Conservation (phyloP, 2,329 filamentous ascomycete genomes). For the Dothistroma septosporum region DNA sequence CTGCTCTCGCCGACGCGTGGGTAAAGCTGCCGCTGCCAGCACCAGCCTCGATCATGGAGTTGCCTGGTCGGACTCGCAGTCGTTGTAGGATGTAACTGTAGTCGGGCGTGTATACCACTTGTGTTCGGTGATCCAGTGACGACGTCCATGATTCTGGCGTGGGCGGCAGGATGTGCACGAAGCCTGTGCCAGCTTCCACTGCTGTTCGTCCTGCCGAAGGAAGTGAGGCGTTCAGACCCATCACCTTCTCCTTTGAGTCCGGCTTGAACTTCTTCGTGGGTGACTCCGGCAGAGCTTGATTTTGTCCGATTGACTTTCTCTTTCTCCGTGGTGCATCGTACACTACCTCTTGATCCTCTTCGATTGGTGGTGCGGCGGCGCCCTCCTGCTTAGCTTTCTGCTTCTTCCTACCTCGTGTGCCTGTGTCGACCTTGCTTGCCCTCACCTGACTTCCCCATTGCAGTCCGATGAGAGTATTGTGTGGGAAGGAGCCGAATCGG, state of each 20-base stretch:
- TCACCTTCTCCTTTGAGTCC: slow-evolving; percentile 19
- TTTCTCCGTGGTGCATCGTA: slow-evolving; percentile 24
- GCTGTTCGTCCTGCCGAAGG: slow-evolving; percentile 39
- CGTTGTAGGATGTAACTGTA: slow-evolving; percentile 80
- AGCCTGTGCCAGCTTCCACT: slow-evolving; percentile 59
- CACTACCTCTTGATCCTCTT: background rate
- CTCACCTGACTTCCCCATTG: slow-evolving; percentile 91
- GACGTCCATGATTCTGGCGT: slow-evolving; percentile 80
- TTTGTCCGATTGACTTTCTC: slow-evolving; percentile 43
- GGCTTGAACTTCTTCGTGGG: slow-evolving; percentile 35
- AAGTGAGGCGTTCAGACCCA: slow-evolving; percentile 31
- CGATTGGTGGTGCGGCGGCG: background rate
- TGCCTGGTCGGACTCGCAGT: slow-evolving; percentile 68
- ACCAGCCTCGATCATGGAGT: slow-evolving; percentile 72
- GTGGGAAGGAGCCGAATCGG: slow-evolving; percentile 73
- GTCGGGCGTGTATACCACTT: slow-evolving; percentile 82
- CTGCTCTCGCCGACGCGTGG: slow-evolving; percentile 69
- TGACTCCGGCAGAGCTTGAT: slow-evolving; percentile 21
- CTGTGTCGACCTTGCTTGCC: slow-evolving; percentile 85
- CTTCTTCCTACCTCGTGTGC: slow-evolving; percentile 70
- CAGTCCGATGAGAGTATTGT: slow-evolving; percentile 56
- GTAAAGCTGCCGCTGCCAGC: slow-evolving; percentile 81
- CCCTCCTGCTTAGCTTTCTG: slow-evolving; percentile 52
- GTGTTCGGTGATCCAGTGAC: slow-evolving; percentile 74
- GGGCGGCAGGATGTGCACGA: slow-evolving; percentile 72